These are phyloP conservation scores for Limtongia smithiae DNA, from an alignment of 805 yeast genomes.

Conservation along the genomic window DNA sequence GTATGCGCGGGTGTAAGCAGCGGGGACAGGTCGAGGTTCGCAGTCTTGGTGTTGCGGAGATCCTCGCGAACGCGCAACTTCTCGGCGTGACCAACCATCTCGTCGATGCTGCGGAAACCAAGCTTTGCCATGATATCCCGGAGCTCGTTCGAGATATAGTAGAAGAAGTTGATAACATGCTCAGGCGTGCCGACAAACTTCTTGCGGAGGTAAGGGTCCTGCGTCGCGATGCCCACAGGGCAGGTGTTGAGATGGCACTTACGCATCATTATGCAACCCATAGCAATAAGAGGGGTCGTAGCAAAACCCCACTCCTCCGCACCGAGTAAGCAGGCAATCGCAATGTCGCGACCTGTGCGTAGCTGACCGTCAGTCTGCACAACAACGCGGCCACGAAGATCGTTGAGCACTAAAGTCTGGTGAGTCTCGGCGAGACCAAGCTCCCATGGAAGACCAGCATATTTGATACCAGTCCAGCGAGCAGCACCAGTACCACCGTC, in stretches of 20 bases:
- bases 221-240: conserved; percentile 98
- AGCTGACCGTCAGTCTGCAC: conserved; percentile 99
- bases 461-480: conserved; percentile 92
- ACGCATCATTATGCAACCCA: conserved; percentile 97
- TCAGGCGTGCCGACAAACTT: conserved; percentile 97
- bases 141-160: conserved; percentile 87
- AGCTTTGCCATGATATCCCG: conserved; percentile 89
- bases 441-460: conserved; percentile 99
- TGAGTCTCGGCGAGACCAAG: conserved; percentile 97
- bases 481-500: conserved; percentile 99
- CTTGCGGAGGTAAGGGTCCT: conserved; percentile 87
- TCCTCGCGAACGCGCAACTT: conserved; percentile 81
- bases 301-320: conserved; percentile 99
- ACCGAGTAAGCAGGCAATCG: conserved; percentile 91
- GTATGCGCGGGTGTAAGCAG: conserved; percentile 95
- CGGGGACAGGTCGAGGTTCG: conserved; percentile 86
- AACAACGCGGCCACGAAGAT: conserved; percentile 89
- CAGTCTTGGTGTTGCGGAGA: conserved; percentile 80
- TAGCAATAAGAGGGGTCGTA: conserved; percentile 90
- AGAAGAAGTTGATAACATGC: conserved; percentile 96
- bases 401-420: conserved; percentile 93
- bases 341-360: conserved; percentile 95
- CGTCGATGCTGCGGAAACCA: conserved; percentile 93
- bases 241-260: conserved; percentile 91
- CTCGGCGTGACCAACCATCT: conserved; percentile 98